A percentile compares a stretch with the other conserved stretches of the same genome.
These are phyloP conservation scores for Aspergillus sp. DNA, from an alignment of 2,329 filamentous ascomycete species.

Conservation along the genomic window DNA sequence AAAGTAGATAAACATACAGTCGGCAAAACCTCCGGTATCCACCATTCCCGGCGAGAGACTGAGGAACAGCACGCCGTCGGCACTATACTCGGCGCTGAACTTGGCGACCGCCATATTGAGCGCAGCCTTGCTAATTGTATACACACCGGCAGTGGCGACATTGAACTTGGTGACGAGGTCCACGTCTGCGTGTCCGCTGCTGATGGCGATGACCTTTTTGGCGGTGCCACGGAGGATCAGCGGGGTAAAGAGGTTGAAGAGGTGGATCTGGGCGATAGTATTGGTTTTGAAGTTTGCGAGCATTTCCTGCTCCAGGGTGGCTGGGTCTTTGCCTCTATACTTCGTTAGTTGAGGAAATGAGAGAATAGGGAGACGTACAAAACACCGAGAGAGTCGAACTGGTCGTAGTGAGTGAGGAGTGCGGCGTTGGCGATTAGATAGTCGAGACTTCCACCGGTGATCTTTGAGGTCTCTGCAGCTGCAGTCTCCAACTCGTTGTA, in stretches of 20 bases:
- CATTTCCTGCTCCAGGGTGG: not conserved
- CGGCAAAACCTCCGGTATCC: conserved; percentile 38
- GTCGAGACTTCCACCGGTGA: conserved; percentile 30
- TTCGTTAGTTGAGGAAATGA: not conserved
- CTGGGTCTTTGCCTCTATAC: not conserved
- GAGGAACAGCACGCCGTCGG: conserved; percentile 55
- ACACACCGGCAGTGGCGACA: conserved; percentile 40
- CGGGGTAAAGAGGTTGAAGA: conserved; percentile 52
- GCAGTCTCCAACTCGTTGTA: conserved; percentile 8
- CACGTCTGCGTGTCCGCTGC: conserved; percentile 50
- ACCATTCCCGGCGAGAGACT: conserved; percentile 55
- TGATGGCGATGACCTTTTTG: conserved; percentile 58
- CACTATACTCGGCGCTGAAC: conserved; percentile 51
- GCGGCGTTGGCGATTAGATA: not conserved
- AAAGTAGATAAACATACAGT: conserved; percentile 12
- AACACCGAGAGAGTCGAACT: not conserved
- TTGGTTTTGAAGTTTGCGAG: not conserved
- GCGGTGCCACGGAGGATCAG: conserved; percentile 52
- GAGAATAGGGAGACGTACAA: not conserved
- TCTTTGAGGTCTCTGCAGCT: conserved; percentile 25
- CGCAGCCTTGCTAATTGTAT: conserved; percentile 54
- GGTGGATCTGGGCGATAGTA: not conserved
- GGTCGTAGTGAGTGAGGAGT: not conserved
- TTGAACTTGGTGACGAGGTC: conserved; percentile 42
- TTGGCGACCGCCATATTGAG: conserved; percentile 56